phyloP scores from a whole-genome alignment of 1,284 basidiomycete species.

The Rhodotorula sp. region DNA sequence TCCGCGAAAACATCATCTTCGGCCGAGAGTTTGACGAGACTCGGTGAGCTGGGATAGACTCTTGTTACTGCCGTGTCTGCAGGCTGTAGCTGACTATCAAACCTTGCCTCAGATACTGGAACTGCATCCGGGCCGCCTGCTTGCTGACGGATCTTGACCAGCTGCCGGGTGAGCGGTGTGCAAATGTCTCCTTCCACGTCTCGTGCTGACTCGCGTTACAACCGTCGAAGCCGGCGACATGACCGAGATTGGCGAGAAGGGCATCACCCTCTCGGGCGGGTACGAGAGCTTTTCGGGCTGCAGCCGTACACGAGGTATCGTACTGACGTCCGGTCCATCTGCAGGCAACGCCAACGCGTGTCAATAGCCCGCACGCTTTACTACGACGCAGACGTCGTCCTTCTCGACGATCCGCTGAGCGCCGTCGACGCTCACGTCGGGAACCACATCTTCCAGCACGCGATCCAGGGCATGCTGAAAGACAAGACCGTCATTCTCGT shows the following conservation, averaged over 20 bases:
- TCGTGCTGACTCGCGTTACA: background rate
- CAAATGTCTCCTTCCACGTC: too few relatives aligned
- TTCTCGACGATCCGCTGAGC: slow-evolving; percentile 70
- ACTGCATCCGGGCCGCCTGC: slow-evolving; percentile 43
- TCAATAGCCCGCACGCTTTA: slow-evolving; percentile 68
- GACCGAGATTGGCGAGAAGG: slow-evolving; percentile 63
- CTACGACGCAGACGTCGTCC: slow-evolving; percentile 65
- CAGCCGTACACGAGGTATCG: slow-evolving; percentile 51
- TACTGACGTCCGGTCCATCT: slow-evolving; percentile 52
- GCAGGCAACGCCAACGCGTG: slow-evolving; percentile 59
- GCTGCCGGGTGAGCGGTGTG: slow-evolving; percentile 53
- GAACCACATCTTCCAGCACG: slow-evolving; percentile 77
- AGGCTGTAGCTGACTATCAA: too few relatives aligned
- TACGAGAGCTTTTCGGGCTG: background rate
- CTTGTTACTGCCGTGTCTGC: too few relatives aligned
- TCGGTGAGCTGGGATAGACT: slow-evolving; percentile 28
- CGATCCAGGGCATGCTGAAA: slow-evolving; percentile 64
- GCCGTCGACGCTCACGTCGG: slow-evolving; percentile 57
- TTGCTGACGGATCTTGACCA: slow-evolving; percentile 66
- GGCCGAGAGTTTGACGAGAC: slow-evolving; percentile 56
- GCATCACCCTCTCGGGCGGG: slow-evolving; percentile 55
- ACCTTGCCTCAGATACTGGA: slow-evolving; percentile 32
- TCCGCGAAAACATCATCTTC: slow-evolving; percentile 58
- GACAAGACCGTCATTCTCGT: slow-evolving; percentile 69
- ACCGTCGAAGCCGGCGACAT: slow-evolving; percentile 60